Evolutionary conservation across 2,329 filamentous ascomycete species (phyloP).

Genomic region (Penicillium hordei): DNA sequence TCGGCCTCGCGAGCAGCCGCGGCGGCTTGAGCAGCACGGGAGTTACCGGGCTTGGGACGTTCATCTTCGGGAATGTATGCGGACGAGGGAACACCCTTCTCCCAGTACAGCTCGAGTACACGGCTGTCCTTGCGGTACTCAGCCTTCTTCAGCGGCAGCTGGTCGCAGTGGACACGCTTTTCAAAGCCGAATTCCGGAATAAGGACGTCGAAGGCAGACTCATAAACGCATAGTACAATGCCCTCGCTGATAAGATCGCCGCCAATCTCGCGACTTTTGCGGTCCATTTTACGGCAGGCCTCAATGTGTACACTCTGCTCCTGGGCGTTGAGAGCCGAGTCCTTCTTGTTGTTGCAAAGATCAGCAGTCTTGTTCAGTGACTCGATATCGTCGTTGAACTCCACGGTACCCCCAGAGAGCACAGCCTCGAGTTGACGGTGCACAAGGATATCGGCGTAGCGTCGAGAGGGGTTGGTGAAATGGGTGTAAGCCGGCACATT

Average conservation of each 20-base stretch:
- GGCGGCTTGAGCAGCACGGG: conserved; percentile 71
- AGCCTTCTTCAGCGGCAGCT: conserved; percentile 96
- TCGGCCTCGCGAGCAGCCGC: conserved; percentile 78
- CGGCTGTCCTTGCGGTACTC: conserved; percentile 97
- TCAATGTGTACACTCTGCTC: conserved; percentile 99
- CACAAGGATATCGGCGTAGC: conserved; percentile 92
- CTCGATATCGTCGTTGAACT: conserved; percentile 88
- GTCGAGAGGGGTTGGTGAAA: conserved; percentile 91
- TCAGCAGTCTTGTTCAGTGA: conserved; percentile 88
- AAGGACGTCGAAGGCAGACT: conserved; percentile 96
- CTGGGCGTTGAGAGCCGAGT: conserved; percentile 94
- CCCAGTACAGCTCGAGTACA: conserved; percentile 96
- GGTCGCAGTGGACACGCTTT: conserved; percentile 98
- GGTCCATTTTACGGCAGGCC: conserved; percentile 93
- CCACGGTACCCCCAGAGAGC: conserved; percentile 75
- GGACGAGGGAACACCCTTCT: conserved; percentile 96
- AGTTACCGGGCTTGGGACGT: conserved; percentile 78
- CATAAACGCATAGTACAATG: conserved; percentile 95
- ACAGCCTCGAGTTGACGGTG: conserved; percentile 91
- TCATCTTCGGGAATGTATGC: conserved; percentile 97
- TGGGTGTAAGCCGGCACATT: conserved; percentile 96
- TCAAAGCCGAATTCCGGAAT: conserved; percentile 99
- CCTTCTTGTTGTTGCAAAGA: conserved; percentile 97
- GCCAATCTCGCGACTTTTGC: conserved; percentile 78
- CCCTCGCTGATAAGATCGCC: conserved; percentile 93